These are phyloP conservation scores for Sarocladiaceae sp. DNA, from an alignment of 2,329 filamentous ascomycete genomes.

Conservation along the genomic window DNA sequence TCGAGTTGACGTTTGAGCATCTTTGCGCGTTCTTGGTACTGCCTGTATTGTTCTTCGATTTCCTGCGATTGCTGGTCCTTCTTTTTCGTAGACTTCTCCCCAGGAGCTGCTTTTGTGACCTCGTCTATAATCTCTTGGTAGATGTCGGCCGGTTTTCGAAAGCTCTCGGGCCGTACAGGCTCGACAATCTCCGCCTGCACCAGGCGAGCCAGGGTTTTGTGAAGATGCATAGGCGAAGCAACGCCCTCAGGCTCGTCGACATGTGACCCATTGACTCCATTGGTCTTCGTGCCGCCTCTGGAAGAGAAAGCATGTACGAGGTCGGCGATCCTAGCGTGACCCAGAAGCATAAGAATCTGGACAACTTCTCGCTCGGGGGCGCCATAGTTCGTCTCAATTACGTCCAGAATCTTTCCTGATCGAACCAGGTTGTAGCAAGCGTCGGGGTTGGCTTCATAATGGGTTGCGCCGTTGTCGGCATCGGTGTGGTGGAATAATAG, in stretches of 20 bases:
- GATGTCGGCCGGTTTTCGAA: constrained; percentile 55
- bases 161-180: constrained; percentile 51
- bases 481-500: constrained; percentile 70
- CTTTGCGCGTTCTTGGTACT: constrained; percentile 47
- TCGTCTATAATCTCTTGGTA: constrained; percentile 57
- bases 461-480: constrained; percentile 54
- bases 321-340: constrained; percentile 68
- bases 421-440: constrained; percentile 79
- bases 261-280: constrained; percentile 26
- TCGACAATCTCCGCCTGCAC: constrained; percentile 63
- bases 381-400: constrained; percentile 69
- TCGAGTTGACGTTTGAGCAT: constrained; percentile 46
- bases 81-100: constrained; percentile 49
- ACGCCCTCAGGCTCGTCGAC: constrained; percentile 29
- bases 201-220: constrained; percentile 44
- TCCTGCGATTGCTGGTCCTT: constrained; percentile 55
- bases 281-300: constrained; percentile 28
- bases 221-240: constrained; percentile 40
- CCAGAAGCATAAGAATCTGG: constrained; percentile 67
- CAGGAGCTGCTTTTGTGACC: constrained; percentile 42
- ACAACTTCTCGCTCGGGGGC: constrained; percentile 67
- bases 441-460: constrained; percentile 78
- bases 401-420: constrained; percentile 71
- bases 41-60: constrained; percentile 45
- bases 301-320: constrained; percentile 56